Percentiles rank a stretch among this genome's conserved stretches.
Evolutionary conservation across 768 basidiomycete species (phyloP).

Genomic region (Psilocybe tampanensis): DNA sequence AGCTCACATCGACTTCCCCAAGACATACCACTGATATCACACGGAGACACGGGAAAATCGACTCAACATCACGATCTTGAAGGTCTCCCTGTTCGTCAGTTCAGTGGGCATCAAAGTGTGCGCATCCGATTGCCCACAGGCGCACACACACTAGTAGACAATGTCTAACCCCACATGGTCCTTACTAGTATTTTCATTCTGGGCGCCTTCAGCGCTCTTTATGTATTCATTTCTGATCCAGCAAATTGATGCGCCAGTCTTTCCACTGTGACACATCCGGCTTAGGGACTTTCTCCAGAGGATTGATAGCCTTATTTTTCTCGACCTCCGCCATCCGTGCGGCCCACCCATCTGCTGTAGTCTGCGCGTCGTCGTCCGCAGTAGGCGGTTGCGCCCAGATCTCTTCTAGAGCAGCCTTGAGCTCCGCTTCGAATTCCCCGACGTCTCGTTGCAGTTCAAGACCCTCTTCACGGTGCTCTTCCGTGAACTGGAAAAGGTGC

Average conservation of each 20-base stretch:
- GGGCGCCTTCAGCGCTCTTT: slow-evolving; percentile 1
- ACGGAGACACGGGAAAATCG: background rate
- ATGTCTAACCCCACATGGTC: background rate
- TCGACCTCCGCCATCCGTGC: slow-evolving; percentile 56
- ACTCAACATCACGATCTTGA: background rate
- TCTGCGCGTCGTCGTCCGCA: slow-evolving; percentile 27
- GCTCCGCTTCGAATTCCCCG: slow-evolving; percentile 54
- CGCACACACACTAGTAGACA: background rate
- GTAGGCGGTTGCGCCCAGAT: slow-evolving; percentile 59
- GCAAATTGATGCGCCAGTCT: slow-evolving; percentile 48
- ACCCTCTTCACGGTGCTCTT: slow-evolving; percentile 71
- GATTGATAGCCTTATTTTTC: slow-evolving; percentile 47
- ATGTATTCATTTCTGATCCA: slow-evolving; percentile 28
- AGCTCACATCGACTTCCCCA: background rate
- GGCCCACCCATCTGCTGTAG: slow-evolving; percentile 48
- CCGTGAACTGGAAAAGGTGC: slow-evolving; percentile 71
- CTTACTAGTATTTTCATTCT: background rate
- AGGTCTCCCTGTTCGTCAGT: background rate
- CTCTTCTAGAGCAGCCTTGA: slow-evolving; percentile 58
- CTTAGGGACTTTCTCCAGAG: slow-evolving; percentile 54
- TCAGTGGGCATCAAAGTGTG: background rate
- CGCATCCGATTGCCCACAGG: background rate
- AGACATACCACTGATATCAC: background rate
- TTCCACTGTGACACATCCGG: slow-evolving; percentile 41
- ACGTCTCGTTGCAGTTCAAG: slow-evolving; percentile 63